phyloP scores from a whole-genome alignment of 2,329 filamentous ascomycete genomes.

The Aspergillus proliferans region DNA sequence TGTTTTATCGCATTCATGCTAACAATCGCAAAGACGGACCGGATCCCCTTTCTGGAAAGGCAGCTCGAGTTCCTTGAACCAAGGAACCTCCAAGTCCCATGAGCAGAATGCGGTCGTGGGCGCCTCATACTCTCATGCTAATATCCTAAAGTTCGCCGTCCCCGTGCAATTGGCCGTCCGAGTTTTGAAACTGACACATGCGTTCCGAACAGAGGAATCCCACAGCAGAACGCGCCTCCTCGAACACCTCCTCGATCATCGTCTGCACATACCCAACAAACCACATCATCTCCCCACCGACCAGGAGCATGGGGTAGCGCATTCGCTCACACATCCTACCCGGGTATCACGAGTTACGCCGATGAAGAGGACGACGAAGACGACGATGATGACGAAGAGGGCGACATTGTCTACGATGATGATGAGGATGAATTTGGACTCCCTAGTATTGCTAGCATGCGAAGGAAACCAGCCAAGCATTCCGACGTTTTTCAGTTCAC shows the following conservation, averaged over 20 bases:
- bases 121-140: constrained; percentile 91
- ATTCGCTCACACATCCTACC: constrained; percentile 67
- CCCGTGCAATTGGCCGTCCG: constrained; percentile 3
- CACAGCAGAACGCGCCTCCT: constrained; percentile 54
- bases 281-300: constrained; percentile 47
- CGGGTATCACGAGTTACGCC: constrained; percentile 72
- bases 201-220: constrained; percentile 19
- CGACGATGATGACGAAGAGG: constrained; percentile 57
- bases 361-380: constrained; percentile 70
- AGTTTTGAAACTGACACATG: constrained; percentile 11
- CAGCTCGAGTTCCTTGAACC: constrained; percentile 48
- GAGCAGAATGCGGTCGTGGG: constrained; percentile 75
- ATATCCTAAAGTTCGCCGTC: constrained; percentile 72
- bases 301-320: constrained; percentile 25
- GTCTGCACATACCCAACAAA: constrained; percentile 49
- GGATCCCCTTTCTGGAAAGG: constrained; percentile 82
- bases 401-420: constrained; percentile 74
- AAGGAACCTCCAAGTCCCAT: constrained; percentile 51
- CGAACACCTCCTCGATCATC: constrained; percentile 64
- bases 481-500: constrained; percentile 29
- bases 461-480: constrained; percentile 57
- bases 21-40: constrained; percentile 52
- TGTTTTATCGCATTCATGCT: constrained; percentile 6
- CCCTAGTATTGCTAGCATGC: constrained; percentile 86
- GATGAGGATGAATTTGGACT: constrained; percentile 94